These are phyloP conservation scores for Lithohypha guttulata DNA, from an alignment of 2,329 filamentous ascomycete genomes.

Conservation along the genomic window DNA sequence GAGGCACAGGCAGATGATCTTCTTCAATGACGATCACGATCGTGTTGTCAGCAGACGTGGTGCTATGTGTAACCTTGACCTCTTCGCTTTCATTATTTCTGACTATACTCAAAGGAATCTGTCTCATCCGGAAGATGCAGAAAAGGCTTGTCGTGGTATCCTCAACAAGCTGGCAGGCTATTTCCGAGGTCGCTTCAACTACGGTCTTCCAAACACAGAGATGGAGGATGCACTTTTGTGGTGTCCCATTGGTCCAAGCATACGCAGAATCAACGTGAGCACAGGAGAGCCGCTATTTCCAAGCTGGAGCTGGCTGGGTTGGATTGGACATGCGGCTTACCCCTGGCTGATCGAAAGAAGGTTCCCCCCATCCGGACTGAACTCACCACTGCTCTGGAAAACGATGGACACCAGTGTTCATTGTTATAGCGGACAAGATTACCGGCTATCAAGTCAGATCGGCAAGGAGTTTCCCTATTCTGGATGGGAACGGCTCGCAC, in stretches of 20 bases:
- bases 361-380: not conserved
- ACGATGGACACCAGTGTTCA: not conserved
- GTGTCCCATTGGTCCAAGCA: not conserved
- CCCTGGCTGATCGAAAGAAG: not conserved
- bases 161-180: not conserved
- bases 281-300: not conserved
- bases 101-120: not conserved
- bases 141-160: not conserved
- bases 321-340: not conserved
- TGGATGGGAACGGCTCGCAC: not conserved
- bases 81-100: not conserved
- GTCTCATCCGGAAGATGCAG: not conserved
- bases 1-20: not conserved
- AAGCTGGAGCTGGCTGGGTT: not conserved
- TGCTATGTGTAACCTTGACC: not conserved
- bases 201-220: not conserved
- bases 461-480: not conserved
- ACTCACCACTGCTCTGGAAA: not conserved
- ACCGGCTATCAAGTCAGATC: not conserved
- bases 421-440: not conserved
- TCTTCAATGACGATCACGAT: not conserved
- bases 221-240: not conserved
- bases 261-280: not conserved
- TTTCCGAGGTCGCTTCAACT: not conserved
- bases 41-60: not conserved